Percentiles rank a stretch among this genome's conserved stretches.
Conservation (phyloP, 345 rosid species). For the Syzygium oleosum region DNA sequence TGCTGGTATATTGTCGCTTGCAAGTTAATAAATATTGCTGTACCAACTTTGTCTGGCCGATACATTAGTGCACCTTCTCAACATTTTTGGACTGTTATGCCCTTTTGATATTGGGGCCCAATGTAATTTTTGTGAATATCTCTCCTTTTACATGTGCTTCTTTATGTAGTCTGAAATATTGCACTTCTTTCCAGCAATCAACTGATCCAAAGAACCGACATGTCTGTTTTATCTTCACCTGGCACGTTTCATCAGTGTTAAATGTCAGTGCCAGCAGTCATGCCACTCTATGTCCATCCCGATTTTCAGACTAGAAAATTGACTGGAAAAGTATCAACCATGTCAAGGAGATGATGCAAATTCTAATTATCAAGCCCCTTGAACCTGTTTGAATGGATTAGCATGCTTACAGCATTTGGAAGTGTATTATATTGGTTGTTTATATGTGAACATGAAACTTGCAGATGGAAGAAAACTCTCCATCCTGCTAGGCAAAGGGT, state of each 20-base stretch:
- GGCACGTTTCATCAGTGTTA: not conserved
- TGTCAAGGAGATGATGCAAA: not conserved
- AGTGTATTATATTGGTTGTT: not conserved
- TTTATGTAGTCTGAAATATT: not conserved
- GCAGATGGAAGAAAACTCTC: conserved; percentile 80
- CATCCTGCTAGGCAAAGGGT: conserved; percentile 40
- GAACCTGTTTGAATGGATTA: not conserved
- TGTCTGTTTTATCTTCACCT: not conserved
- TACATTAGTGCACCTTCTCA: not conserved
- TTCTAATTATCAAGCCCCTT: not conserved
- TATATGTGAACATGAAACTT: not conserved
- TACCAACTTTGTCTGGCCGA: not conserved
- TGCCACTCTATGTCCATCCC: not conserved
- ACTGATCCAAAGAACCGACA: not conserved
- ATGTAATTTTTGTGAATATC: not conserved
- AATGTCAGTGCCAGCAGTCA: not conserved
- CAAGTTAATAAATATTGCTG: not conserved
- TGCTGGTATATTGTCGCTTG: not conserved
- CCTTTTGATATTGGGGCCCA: not conserved
- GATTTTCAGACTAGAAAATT: not conserved
- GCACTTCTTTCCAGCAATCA: not conserved
- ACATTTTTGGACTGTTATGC: not conserved
- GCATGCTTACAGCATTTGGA: not conserved
- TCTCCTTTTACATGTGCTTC: not conserved
- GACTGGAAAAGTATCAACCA: not conserved